Percentiles rank a stretch among this genome's conserved stretches.
Evolutionary conservation across 768 basidiomycete genomes (phyloP).

Genomic region (Trametes meyenii): DNA sequence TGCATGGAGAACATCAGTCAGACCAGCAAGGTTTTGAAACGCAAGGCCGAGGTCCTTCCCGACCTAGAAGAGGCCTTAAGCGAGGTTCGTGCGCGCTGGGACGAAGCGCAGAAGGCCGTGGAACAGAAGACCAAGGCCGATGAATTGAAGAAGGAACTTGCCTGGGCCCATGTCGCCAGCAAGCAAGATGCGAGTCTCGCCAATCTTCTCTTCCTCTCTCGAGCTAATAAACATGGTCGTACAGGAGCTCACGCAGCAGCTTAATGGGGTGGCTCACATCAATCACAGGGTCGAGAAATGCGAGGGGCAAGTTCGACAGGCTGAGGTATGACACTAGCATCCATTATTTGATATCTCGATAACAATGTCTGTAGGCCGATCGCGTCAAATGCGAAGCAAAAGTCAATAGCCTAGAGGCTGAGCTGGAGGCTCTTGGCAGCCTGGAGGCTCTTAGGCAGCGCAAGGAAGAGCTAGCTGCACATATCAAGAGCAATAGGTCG

Average conservation of each 20-base stretch:
- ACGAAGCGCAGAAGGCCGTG: conserved; percentile 75
- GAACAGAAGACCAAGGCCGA: conserved; percentile 70
- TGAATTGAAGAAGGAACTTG: conserved; percentile 77
- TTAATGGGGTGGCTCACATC: conserved; percentile 39
- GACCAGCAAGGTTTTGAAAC: conserved; percentile 63
- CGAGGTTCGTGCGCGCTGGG: conserved; percentile 59
- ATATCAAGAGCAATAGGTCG: conserved; percentile 50
- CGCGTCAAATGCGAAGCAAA: conserved; percentile 4
- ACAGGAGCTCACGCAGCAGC: conserved; percentile 49
- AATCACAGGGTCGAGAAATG: conserved; percentile 44
- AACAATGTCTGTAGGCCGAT: not conserved
- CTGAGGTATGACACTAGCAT: conserved; percentile 38
- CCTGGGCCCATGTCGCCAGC: conserved; percentile 81
- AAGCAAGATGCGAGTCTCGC: conserved; percentile 58
- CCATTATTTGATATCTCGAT: conserved; percentile 7
- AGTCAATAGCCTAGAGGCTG: conserved; percentile 43
- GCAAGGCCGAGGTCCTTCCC: conserved; percentile 78
- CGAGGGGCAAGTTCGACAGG: conserved; percentile 40
- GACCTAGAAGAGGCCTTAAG: conserved; percentile 65
- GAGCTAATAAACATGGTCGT: not conserved
- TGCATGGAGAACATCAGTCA: conserved; percentile 73
- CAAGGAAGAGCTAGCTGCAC: conserved; percentile 38
- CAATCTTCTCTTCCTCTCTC: not conserved
- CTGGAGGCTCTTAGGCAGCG: conserved; percentile 44
- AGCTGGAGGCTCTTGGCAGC: conserved; percentile 47